Evolutionary conservation across 2,329 filamentous ascomycete species (phyloP).

Genomic region (Diplodia seriata): DNA sequence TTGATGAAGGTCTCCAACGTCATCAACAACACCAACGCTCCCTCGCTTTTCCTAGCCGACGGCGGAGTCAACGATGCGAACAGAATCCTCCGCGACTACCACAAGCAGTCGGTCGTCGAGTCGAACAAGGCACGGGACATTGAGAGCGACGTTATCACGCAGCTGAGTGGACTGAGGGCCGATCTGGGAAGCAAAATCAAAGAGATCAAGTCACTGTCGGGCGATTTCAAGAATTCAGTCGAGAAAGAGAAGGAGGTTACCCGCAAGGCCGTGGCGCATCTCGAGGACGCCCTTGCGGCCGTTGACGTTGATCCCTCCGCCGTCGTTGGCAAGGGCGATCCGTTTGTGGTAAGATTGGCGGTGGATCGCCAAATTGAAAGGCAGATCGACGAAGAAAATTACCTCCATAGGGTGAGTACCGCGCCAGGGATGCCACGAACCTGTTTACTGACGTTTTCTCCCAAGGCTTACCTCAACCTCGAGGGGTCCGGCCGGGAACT

Average conservation of each 20-base stretch:
- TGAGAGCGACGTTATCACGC: constrained; percentile 87
- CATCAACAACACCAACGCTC: constrained; percentile 78
- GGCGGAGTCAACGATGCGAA: constrained; percentile 89
- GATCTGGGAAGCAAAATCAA: constrained; percentile 97
- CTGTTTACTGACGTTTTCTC: constrained; percentile 31
- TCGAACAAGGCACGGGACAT: constrained; percentile 89
- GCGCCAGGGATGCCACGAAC: background rate
- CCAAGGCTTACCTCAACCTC: constrained; percentile 87
- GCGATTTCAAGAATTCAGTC: constrained; percentile 96
- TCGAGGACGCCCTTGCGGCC: constrained; percentile 83
- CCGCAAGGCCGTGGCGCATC: constrained; percentile 74
- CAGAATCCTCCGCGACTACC: constrained; percentile 79
- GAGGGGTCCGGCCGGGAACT: constrained; percentile 94
- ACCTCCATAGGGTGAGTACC: constrained; percentile 80
- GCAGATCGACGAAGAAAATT: constrained; percentile 97
- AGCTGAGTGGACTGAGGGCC: constrained; percentile 81
- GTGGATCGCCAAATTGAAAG: constrained; percentile 91
- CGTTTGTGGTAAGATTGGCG: constrained; percentile 82
- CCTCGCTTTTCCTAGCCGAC: constrained; percentile 76
- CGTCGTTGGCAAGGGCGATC: constrained; percentile 86
- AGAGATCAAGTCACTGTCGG: constrained; percentile 91
- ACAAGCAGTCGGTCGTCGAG: constrained; percentile 79
- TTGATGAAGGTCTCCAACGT: constrained; percentile 83
- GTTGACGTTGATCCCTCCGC: constrained; percentile 77
- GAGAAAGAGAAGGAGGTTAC: constrained; percentile 93